These are phyloP conservation scores for Podila minutissima DNA, from an alignment of 192 early-diverging fungal genomes.

Conservation along the genomic window DNA sequence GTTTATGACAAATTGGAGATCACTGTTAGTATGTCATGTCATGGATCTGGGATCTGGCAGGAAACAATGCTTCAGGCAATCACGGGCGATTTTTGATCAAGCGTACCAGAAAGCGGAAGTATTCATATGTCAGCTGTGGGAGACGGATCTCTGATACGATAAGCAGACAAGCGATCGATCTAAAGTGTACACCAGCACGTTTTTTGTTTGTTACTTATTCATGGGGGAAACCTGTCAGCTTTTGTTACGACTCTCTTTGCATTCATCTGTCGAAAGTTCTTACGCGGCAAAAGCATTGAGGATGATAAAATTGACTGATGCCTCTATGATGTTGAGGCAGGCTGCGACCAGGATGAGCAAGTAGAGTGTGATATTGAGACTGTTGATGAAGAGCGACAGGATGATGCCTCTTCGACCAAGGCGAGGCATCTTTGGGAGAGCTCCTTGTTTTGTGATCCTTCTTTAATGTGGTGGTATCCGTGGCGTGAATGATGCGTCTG, in stretches of 20 bases:
- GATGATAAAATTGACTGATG: constrained; percentile 47
- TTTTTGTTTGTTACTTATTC: constrained; percentile 2
- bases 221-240: no score
- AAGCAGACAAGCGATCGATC: constrained; percentile 29
- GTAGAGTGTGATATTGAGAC: constrained; percentile 37
- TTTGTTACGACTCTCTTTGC: no score
- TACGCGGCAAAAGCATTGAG: constrained; percentile 45
- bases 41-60: not conserved
- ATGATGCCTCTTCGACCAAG: constrained; percentile 41
- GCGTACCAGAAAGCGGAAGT: constrained; percentile 41
- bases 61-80: not conserved
- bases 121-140: constrained; percentile 37
- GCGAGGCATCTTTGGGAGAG: constrained; percentile 16
- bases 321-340: constrained; percentile 43
- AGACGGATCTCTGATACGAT: constrained; percentile 45
- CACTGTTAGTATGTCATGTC: not conserved
- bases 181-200: not conserved
- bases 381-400: constrained; percentile 40
- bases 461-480: no score
- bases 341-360: constrained; percentile 35
- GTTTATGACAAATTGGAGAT: not conserved
- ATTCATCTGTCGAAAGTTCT: not conserved
- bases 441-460: not conserved
- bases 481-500: no score
- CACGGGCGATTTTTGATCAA: not conserved